Evolutionary conservation across 2,329 filamentous ascomycete species (phyloP), one percentile per base, ranked within the genome.

Genomic region (Ustulina deusta): DNA sequence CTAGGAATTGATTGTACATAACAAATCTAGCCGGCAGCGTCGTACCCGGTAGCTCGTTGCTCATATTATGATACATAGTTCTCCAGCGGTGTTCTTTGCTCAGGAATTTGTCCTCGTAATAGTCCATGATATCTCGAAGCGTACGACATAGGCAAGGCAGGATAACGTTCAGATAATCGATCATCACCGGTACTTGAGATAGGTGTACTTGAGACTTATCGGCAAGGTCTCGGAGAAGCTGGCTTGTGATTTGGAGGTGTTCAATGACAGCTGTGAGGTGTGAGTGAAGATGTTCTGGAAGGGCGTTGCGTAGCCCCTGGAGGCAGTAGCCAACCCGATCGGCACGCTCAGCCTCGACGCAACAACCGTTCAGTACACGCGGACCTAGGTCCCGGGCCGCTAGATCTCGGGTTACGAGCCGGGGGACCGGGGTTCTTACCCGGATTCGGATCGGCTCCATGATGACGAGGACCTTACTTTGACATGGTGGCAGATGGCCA

Each of bases 41-140:
- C 36, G 87, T 81, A 0, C 84, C 85, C 2, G 80, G 83, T 3
- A 83, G 83, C 73, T 89, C 85, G 27, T 84, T 81, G 7, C 81
- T 82, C 82, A 90, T 83, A 5, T 79, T 78, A 74, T 88, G 82
- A 73, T 85, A 87, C 86, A 90, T 89, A 71, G 82, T 83, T 48
- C 83, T 82, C 88, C 88, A 90, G 61, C 87, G 82, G 40, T 81
- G 78, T 68, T 84, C 81, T 61, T 82, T 83, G 20, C 81, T 79
- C 48, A 84, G 70, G 4, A 80, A 80, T 40, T 80, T 82, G 73
- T 89, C 84, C 38, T 87, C 83, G 72, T 87, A 84, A 75, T 83
- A 83, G 9, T 66, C 69, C 46, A 78, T 82, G 70, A 90, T 89
- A 68, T 89, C 86, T 48, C 81, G 76, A 17, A 90, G 75, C 0